Conservation (phyloP, 2,329 filamentous ascomycete species). For the Pseudogymnoascus sp. region DNA sequence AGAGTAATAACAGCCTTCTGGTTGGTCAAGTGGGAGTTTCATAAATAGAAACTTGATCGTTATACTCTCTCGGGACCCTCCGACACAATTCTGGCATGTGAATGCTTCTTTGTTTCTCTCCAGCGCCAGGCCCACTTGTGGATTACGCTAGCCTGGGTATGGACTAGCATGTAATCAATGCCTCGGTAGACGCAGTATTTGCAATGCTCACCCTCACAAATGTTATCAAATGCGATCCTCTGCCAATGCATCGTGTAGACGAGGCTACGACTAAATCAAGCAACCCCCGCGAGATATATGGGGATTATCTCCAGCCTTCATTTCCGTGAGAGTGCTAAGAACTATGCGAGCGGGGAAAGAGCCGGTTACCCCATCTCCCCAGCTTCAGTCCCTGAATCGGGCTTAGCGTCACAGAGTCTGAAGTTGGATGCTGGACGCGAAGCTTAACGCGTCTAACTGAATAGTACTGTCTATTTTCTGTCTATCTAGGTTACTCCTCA, state of each 20-base stretch:
- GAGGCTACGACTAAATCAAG: conserved; percentile 3
- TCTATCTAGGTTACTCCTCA: neutral
- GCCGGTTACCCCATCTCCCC: neutral
- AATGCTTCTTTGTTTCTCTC: neutral
- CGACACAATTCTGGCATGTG: neutral
- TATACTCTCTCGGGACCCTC: neutral
- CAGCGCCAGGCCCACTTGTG: neutral
- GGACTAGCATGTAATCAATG: neutral
- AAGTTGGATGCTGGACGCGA: neutral
- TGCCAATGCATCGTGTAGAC: neutral
- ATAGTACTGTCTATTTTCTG: neutral
- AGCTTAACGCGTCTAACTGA: neutral
- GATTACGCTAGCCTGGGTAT: neutral
- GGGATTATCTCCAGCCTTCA: neutral
- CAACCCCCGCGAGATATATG: conserved; percentile 5
- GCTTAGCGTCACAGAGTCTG: neutral
- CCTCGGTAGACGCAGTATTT: neutral
- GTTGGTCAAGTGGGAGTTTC: neutral
- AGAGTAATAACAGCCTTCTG: neutral
- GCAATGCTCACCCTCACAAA: neutral
- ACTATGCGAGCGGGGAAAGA: neutral
- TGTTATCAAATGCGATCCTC: neutral
- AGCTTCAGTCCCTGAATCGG: neutral
- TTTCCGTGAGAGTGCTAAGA: neutral
- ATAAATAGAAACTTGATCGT: neutral